phyloP scores from a whole-genome alignment of 1,139 yeast genomes.

The Geotrichum restrictum region DNA sequence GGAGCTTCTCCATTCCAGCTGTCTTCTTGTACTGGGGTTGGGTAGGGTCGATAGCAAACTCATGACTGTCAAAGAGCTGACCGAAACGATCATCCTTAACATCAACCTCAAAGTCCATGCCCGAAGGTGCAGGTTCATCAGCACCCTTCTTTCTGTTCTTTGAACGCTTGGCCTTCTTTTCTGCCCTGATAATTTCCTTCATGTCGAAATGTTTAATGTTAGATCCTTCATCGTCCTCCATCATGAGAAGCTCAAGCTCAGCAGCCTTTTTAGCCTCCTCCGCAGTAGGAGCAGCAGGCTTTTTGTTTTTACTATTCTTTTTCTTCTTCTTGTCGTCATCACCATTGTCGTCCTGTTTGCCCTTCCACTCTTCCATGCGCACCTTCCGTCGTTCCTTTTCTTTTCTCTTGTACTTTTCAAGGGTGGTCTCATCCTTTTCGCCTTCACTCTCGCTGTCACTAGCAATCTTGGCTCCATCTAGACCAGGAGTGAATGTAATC shows the following conservation, averaged over 20 bases:
- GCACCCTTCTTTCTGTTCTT: constrained; percentile 61
- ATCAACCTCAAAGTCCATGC: constrained; percentile 46
- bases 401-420: constrained; percentile 78
- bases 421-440: constrained; percentile 64
- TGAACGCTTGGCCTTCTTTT: constrained; percentile 56
- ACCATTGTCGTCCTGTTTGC: constrained; percentile 47
- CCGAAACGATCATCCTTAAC: constrained; percentile 84
- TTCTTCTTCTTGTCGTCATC: constrained; percentile 38
- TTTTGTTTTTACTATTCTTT: constrained; percentile 29
- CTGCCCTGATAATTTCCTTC: constrained; percentile 44
- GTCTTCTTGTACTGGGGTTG: constrained; percentile 85
- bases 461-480: constrained; percentile 46
- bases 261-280: constrained; percentile 49
- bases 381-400: constrained; percentile 88
- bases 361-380: constrained; percentile 70
- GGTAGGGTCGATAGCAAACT: constrained; percentile 81
- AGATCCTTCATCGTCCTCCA: constrained; percentile 60
- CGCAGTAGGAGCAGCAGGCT: constrained; percentile 25
- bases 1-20: constrained; percentile 74
- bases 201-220: constrained; percentile 64
- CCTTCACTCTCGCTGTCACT: constrained; percentile 32
- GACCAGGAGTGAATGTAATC: constrained; percentile 89
- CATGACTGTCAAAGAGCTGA: constrained; percentile 82
- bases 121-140: constrained; percentile 36
- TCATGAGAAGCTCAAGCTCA: constrained; percentile 67